phyloP scores from a whole-genome alignment of 2,329 filamentous ascomycete species.

The Rhexocercosporidium sp. region DNA sequence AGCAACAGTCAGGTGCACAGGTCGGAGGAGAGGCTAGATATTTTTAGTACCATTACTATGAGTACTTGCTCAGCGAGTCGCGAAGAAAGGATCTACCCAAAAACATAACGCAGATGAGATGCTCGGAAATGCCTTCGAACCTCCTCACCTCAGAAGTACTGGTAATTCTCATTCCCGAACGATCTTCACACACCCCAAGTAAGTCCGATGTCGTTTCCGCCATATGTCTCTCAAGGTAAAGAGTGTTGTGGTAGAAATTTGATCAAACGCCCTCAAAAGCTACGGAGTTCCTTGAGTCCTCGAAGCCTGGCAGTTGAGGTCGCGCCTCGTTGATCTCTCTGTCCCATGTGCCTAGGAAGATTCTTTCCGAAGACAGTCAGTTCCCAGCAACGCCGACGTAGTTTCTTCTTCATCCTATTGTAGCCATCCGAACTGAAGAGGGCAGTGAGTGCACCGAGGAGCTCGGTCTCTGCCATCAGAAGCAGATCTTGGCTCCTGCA shows the following conservation, averaged over 20 bases:
- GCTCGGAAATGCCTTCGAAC: neutral
- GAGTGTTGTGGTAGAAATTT: no score
- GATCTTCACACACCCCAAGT: neutral
- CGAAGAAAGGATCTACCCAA: neutral
- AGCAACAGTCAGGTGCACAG: no score
- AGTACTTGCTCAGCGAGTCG: no score
- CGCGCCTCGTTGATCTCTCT: neutral
- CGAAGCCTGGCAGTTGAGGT: neutral
- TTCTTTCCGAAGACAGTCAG: neutral
- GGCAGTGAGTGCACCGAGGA: neutral
- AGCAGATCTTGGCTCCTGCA: no score
- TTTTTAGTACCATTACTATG: no score
- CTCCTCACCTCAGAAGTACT: neutral
- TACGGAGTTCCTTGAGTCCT: neutral
- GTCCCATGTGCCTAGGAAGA: neutral
- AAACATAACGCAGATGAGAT: neutral
- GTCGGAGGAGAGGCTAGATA: no score
- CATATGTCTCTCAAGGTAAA: no score
- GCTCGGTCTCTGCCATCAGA: no score
- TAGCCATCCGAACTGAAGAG: neutral
- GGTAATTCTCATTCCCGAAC: neutral
- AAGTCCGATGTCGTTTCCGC: no score
- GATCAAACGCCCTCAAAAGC: no score
- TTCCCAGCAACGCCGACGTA: neutral
- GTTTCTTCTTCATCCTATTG: neutral